Base-by-base conservation (phyloP, 371 early-diverging fungal genomes). In the Lichtheimia hyalospora region DNA sequence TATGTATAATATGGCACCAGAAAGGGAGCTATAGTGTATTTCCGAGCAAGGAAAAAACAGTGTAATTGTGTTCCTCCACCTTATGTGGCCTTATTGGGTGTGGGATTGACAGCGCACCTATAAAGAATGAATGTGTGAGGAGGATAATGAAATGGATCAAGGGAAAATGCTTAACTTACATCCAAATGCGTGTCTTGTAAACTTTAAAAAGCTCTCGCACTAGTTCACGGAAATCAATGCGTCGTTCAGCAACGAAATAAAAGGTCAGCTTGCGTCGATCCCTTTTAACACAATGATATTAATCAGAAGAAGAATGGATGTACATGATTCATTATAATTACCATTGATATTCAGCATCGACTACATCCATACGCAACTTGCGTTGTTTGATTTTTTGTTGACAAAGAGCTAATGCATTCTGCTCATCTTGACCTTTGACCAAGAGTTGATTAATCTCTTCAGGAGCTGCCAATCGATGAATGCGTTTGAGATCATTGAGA, bases 151-250 rank as follows among this genome's bases (percentile, higher is more conserved):
- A 18, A 24, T 16, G 39, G 34, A 40, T n/a, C n/a, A n/a, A n/a
- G n/a, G n/a, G n/a, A n/a, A n/a, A 34, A 1, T 27, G 15, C 6
- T 14, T 23, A 8, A 3, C 65, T 55, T 56, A 86, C 96, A 98
- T 96, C 99, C 99, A 99, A 62, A 99, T 99, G 54, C 99, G 91
- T 4, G 97, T 98, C 82, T 99, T 99, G 83, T 97, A 99, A 18
- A 95, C 89, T 74, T 97, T 97, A 82, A 99, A 99, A 50, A 99
- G 79, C 55, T 99, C 99, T 34, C 96, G 90, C 40, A 99, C 99
- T 49, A 99, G 83, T 66, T 99, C 99, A 57, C 99, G 86, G 75
- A 99, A 99, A 75, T 99, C 99, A 61, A 99, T 93, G 49, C 99
- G 86, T 53, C 89, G 86, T 52, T 94, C 93, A 21, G 96, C 92